A percentile compares a stretch with the other conserved stretches of the same genome.
phyloP scores from a whole-genome alignment of 148 eudicot genomes.

The Hydrangea macrophylla region DNA sequence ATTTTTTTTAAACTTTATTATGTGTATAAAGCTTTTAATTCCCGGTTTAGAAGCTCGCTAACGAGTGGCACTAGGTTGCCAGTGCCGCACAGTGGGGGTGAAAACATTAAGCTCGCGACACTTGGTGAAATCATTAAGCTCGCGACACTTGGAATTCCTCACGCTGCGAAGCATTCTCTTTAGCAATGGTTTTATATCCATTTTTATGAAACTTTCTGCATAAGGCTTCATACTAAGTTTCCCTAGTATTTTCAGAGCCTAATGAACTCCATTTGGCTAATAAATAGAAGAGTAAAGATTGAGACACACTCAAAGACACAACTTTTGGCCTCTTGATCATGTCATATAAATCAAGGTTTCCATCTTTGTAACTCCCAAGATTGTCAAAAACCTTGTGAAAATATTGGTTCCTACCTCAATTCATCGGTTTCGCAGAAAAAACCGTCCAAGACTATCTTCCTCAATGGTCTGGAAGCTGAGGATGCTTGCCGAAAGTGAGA shows the following conservation, averaged over 20 bases:
- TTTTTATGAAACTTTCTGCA: constrained; percentile 45
- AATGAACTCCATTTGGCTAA: constrained; percentile 33
- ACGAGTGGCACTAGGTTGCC: neutral
- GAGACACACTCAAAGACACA: too few relatives aligned
- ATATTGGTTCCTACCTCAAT: constrained; percentile 23
- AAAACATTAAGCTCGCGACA: neutral
- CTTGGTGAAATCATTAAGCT: neutral
- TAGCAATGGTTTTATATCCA: constrained; percentile 34
- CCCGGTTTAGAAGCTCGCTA: too few relatives aligned
- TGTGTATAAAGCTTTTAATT: too few relatives aligned
- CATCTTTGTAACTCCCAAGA: constrained; percentile 25
- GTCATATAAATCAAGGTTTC: constrained; percentile 21
- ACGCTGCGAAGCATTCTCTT: constrained; percentile 24
- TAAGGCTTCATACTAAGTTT: constrained; percentile 25
- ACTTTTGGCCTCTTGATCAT: constrained; percentile 31
- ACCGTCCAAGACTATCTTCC: constrained; percentile 20
- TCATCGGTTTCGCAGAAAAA: constrained; percentile 9
- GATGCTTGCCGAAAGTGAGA: constrained; percentile 23
- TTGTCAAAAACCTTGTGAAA: constrained; percentile 43
- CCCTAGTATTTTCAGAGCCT: constrained; percentile 27
- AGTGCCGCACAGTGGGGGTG: too few relatives aligned
- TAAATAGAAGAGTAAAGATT: too few relatives aligned
- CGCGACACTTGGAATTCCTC: neutral
- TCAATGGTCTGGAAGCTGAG: constrained; percentile 24
- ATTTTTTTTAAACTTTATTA: too few relatives aligned